These are phyloP conservation scores for Nicotiana knightiana DNA, from an alignment of 257 asterid genomes.

Conservation along the genomic window DNA sequence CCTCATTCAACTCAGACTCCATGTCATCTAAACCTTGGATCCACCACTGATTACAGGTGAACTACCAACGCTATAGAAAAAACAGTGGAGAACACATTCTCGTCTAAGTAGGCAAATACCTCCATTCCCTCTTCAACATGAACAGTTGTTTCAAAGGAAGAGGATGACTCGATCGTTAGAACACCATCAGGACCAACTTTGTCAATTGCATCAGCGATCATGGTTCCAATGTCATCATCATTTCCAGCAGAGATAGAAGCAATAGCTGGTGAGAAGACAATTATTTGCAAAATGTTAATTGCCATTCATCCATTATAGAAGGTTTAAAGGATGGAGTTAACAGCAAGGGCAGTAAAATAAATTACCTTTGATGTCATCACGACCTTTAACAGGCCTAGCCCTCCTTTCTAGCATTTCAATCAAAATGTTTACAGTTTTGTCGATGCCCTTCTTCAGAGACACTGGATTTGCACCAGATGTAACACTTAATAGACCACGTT, in stretches of 20 bases:
- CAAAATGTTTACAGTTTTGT: constrained; percentile 67
- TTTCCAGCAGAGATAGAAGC: constrained; percentile 94
- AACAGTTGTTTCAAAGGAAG: constrained; percentile 92
- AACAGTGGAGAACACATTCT: neutral
- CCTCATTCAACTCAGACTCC: neutral
- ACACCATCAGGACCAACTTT: constrained; percentile 99
- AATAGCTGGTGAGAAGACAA: constrained; percentile 44
- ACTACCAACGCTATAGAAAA: neutral
- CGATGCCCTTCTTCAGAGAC: constrained; percentile 86
- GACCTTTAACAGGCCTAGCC: constrained; percentile 90
- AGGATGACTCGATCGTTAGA: constrained; percentile 89
- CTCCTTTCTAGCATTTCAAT: constrained; percentile 69
- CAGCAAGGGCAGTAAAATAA: neutral
- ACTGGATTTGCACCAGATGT: constrained; percentile 99
- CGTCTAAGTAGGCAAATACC: constrained; percentile 33
- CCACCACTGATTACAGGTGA: neutral
- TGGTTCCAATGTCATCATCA: constrained; percentile 73
- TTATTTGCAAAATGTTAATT: neutral
- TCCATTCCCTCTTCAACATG: constrained; percentile 99
- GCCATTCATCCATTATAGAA: neutral
- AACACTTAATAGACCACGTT: constrained; percentile 80
- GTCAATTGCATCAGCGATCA: constrained; percentile 96
- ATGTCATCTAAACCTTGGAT: neutral
- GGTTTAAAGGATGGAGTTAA: neutral
- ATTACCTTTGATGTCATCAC: constrained; percentile 82